A percentile compares a stretch with the other conserved stretches of the same genome.
Evolutionary conservation across 169 alveolate genomes (phyloP).

Genomic region (Plasmodium vinckei): DNA sequence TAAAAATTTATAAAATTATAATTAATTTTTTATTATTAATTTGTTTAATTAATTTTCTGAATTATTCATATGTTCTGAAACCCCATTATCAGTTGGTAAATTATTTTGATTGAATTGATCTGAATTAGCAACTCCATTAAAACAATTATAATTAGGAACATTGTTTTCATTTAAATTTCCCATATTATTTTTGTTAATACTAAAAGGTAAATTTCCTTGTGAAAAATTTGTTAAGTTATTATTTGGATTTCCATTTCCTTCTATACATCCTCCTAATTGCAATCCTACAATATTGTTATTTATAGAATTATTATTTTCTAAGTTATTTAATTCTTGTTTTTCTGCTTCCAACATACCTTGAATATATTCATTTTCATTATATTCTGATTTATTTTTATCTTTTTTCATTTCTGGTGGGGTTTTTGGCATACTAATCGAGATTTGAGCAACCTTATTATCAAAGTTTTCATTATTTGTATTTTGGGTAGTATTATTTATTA

Average conservation of each 20-base stretch:
- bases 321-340: not conserved
- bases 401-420: slow-evolving; percentile 74
- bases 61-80: not conserved
- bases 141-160: slow-evolving; percentile 19
- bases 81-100: not conserved
- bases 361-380: slow-evolving; percentile 58
- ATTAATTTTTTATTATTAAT: no score
- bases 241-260: slow-evolving; percentile 1
- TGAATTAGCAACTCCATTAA: slow-evolving; percentile 25
- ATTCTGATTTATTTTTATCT: slow-evolving; percentile 30
- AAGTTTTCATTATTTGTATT: slow-evolving; percentile 1
- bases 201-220: not conserved
- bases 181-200: not conserved
- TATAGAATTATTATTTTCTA: not conserved
- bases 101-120: slow-evolving; percentile 1
- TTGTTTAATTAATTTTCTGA: not conserved
- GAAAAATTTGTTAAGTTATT: not conserved
- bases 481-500: slow-evolving; percentile 25
- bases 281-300: not conserved
- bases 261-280: not conserved
- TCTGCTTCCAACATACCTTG: slow-evolving; percentile 27
- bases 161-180: slow-evolving; percentile 15
- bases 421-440: slow-evolving; percentile 68
- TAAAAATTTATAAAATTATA: no score
- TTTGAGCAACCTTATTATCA: slow-evolving; percentile 57